Evolutionary conservation across 1,284 basidiomycete genomes (phyloP), one percentile per base, ranked within the genome.

Genomic region (Sphagnurus paluster): DNA sequence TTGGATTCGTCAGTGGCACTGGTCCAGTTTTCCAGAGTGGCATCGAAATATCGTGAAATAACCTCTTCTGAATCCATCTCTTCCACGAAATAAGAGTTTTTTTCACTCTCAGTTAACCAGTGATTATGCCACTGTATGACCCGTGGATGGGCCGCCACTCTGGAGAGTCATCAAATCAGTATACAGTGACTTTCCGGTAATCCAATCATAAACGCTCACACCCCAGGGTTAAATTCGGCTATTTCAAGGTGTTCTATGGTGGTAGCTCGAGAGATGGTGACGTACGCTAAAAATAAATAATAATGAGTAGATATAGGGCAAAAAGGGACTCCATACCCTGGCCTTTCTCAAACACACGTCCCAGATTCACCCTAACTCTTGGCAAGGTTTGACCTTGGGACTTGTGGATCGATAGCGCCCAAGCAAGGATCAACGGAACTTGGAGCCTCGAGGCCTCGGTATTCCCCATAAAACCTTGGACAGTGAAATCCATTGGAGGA

Each of bases 231-330:
- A 64, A 97, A 97, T 45, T 86, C 83, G n/a, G 82, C 64, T 4
- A 97, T 84, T 62, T 97, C 86, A 20, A 97, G 70, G 0, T 89
- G 84, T 10, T 87, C 82, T 56, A 96, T 75, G 2, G 79, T 84
- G 0, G 88, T 96, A 5, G 93, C 94, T 52, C 94, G 84, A 13
- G 92, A 94, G 9, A 97, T 74, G 0, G 94, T 94, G 35, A 96
- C 93, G 63, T 97, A 96, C 5, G 87, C 89, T 79, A 75, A 54
- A 20, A 32, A 5, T 8, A 20, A 9, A 26, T 28, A 20, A 35
- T 28, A 11, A 29, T 3, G 16, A 17, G 24, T 39, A 8, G 21
- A 26, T 5, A 11, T 8, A 11, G n/a, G n/a, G n/a, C n/a, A n/a
- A n/a, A n/a, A n/a, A n/a, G n/a, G n/a, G n/a, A n/a, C n/a, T n/a